phyloP scores from a whole-genome alignment of 805 yeast genomes.

The Torulaspora microellipsoides region DNA sequence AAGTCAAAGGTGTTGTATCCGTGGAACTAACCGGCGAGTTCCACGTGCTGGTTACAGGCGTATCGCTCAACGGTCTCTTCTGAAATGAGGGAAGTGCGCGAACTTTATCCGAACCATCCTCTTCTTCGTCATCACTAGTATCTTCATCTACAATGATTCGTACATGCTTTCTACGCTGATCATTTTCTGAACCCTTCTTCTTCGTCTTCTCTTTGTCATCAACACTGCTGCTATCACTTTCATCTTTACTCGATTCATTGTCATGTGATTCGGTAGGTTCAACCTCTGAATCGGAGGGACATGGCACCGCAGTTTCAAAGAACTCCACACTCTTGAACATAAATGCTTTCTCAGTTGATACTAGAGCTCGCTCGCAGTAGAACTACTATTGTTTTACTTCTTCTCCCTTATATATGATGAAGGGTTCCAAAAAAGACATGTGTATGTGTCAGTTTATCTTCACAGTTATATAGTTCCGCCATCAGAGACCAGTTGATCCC shows the following conservation, averaged over 20 bases:
- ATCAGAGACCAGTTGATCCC: too few species aligned
- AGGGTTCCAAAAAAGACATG: too few species aligned
- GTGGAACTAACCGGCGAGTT: slow-evolving; percentile 47
- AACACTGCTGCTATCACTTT: neutral
- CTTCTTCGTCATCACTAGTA: slow-evolving; percentile 1
- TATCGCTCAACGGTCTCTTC: slow-evolving; percentile 68
- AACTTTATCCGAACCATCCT: neutral
- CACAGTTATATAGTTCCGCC: too few species aligned
- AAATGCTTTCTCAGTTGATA: neutral
- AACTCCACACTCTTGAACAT: slow-evolving; percentile 23
- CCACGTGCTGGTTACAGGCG: slow-evolving; percentile 58
- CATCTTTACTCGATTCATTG: neutral
- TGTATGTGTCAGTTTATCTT: too few species aligned
- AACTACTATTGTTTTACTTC: too few species aligned
- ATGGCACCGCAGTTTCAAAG: slow-evolving; percentile 16
- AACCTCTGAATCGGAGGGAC: slow-evolving; percentile 23
- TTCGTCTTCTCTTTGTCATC: neutral
- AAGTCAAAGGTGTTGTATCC: slow-evolving; percentile 29
- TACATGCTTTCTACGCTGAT: slow-evolving; percentile 14
- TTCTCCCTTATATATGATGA: too few species aligned
- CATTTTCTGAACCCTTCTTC: neutral
- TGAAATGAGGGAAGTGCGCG: slow-evolving; percentile 50
- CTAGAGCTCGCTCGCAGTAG: too few species aligned
- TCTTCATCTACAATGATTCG: slow-evolving; percentile 12
- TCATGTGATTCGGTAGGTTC: slow-evolving; percentile 17